A percentile compares a stretch with the other conserved stretches of the same genome.
Conservation (phyloP, 768 basidiomycete species). For the Hericium coralloides region DNA sequence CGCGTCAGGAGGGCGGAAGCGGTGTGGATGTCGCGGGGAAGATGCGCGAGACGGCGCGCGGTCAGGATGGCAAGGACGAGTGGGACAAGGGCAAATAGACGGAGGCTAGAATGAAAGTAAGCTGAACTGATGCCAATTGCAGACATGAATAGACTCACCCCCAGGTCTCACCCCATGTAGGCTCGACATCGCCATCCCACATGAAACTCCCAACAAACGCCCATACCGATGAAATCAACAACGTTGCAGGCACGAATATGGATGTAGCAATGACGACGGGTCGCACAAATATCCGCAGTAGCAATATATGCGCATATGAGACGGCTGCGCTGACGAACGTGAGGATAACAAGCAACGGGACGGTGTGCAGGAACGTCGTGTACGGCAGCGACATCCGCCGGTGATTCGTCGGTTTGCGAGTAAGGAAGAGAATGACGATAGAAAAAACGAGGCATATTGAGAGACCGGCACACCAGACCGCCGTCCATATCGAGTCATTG, state of each 20-base stretch:
- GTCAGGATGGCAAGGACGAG: slow-evolving; percentile 62
- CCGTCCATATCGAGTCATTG: slow-evolving; percentile 68
- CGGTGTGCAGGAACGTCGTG: slow-evolving; percentile 64
- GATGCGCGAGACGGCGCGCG: slow-evolving; percentile 57
- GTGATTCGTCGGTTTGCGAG: slow-evolving; percentile 29
- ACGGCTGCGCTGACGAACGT: slow-evolving; percentile 61
- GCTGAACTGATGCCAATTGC: not conserved
- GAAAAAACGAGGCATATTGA: slow-evolving; percentile 53
- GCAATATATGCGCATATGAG: slow-evolving; percentile 66
- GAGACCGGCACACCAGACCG: slow-evolving; percentile 53
- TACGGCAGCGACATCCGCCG: slow-evolving; percentile 36
- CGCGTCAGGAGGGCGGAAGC: slow-evolving; percentile 50
- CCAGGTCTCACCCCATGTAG: slow-evolving; percentile 76
- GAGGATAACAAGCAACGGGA: slow-evolving; percentile 67
- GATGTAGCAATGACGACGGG: slow-evolving; percentile 77
- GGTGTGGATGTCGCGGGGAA: slow-evolving; percentile 63
- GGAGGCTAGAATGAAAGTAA: slow-evolving; percentile 37
- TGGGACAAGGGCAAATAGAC: slow-evolving; percentile 72
- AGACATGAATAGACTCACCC: slow-evolving; percentile 42
- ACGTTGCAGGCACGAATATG: slow-evolving; percentile 63
- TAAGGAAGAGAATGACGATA: slow-evolving; percentile 56
- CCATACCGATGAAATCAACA: slow-evolving; percentile 71
- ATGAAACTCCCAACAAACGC: slow-evolving; percentile 76
- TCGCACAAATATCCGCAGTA: slow-evolving; percentile 73
- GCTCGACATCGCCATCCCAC: slow-evolving; percentile 42